phyloP scores from a whole-genome alignment of 2,329 filamentous ascomycete genomes.

The Monosporascus sp. region DNA sequence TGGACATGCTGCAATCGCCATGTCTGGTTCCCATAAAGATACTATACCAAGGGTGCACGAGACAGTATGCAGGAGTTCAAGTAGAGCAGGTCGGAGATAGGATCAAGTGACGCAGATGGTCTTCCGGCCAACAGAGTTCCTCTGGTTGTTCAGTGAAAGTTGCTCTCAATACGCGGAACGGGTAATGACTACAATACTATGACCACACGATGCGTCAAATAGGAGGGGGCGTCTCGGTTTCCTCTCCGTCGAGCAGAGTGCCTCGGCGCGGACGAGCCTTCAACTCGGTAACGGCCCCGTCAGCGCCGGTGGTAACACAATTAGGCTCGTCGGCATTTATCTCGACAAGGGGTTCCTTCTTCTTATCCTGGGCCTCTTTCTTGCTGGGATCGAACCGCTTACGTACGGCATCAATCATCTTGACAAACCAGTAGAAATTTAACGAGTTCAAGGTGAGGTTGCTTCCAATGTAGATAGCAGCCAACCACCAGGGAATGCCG shows the following conservation, averaged over 20 bases:
- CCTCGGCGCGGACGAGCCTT: slow-evolving; percentile 3
- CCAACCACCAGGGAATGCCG: slow-evolving; percentile 65
- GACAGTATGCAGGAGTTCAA: too few relatives aligned
- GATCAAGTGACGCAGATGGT: too few relatives aligned
- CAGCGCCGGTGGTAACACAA: slow-evolving; percentile 28
- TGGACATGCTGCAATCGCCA: too few relatives aligned
- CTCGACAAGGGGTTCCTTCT: slow-evolving; percentile 24
- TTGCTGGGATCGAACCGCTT: slow-evolving; percentile 62
- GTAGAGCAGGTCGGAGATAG: too few relatives aligned
- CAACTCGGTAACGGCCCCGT: slow-evolving; percentile 2
- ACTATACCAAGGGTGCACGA: too few relatives aligned
- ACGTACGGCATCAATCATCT: slow-evolving; percentile 76
- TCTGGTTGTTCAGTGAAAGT: too few relatives aligned
- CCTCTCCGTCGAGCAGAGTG: slow-evolving; percentile 4
- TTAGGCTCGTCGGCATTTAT: slow-evolving; percentile 13
- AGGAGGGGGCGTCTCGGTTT: slow-evolving; percentile 1
- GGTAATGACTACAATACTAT: not conserved
- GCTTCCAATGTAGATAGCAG: slow-evolving; percentile 59
- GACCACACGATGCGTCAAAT: not conserved
- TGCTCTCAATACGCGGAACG: not conserved
- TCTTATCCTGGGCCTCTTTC: slow-evolving; percentile 23
- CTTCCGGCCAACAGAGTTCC: too few relatives aligned
- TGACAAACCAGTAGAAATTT: slow-evolving; percentile 82
- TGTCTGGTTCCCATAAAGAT: too few relatives aligned
- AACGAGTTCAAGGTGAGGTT: slow-evolving; percentile 70